Base-by-base conservation (phyloP, 1,139 yeast genomes). In the Saccharomyces hybrid region DNA sequence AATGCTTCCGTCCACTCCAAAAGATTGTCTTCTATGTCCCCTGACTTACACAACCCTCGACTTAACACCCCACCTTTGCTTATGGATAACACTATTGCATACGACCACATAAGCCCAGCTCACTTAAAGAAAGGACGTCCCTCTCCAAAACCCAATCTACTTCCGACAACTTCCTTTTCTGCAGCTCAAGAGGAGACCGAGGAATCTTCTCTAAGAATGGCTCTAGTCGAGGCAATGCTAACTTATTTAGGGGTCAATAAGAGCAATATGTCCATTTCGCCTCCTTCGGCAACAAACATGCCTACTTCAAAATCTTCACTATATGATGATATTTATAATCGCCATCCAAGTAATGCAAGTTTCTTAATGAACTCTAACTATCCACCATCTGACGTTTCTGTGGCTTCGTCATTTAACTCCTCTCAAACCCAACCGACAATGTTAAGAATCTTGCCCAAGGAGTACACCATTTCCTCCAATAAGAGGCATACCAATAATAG, bases 171-270 rank as follows among this genome's bases (percentile, higher is more conserved):
- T 34, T 82, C 84, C 56, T 78, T 84, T 8, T 62, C 65, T 28
- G 62, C 67, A 1, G 58, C 56, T 32, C 84, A 83, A 50, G 89
- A 85, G 58, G 96, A 88, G 61, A 83, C 88, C 0, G 95, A 88
- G 60, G 96, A 88, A 51, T 75, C 83, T 0, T 79, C 88, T 0
- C 71, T 88, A 47, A 76, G 90, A 49, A 74, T 79, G 31, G 90
- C 96, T 0, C 71, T 93, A 2, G 80, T 86, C 5, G 96, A 88
- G 61, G 85, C 84, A 47, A 80, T 93, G 54, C 86, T 91, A 66
- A 78, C 79, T 55, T 73, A 83, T 29, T 73, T 91, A 42, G 97
- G 97, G 0, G 76, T 91, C 13, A 79, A 79, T 47, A 79, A 77
- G 55, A 72, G 71, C 27, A 67, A 68, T 48, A 64, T 73, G 57